Conservation (phyloP, 2,329 filamentous ascomycete genomes). For the Hymenoscyphus occultus region DNA sequence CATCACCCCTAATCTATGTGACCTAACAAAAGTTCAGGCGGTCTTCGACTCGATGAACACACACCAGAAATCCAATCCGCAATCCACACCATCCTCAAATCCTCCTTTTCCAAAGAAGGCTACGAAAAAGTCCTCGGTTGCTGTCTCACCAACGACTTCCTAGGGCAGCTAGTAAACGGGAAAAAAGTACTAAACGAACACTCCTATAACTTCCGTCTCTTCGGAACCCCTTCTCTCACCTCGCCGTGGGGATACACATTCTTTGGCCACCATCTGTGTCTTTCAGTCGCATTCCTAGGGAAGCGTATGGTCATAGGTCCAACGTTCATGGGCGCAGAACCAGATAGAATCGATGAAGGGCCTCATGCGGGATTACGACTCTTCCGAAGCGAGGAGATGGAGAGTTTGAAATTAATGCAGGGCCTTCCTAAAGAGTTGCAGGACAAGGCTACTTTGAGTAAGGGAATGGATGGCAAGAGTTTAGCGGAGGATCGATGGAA, state of each 20-base stretch:
- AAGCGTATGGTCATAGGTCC: conserved; percentile 67
- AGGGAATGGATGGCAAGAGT: conserved; percentile 33
- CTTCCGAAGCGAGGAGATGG: conserved; percentile 29
- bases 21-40: conserved; percentile 18
- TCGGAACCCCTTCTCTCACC: conserved; percentile 28
- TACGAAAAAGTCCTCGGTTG: conserved; percentile 32
- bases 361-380: conserved; percentile 30
- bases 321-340: conserved; percentile 78
- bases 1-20: background rate
- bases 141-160: conserved; percentile 32
- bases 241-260: conserved; percentile 33
- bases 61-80: conserved; percentile 26
- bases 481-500: conserved; percentile 65
- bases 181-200: conserved; percentile 33
- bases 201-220: conserved; percentile 33
- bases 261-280: conserved; percentile 76
- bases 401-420: conserved; percentile 34
- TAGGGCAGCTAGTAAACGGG: conserved; percentile 32
- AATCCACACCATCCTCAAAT: conserved; percentile 30
- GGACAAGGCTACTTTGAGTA: conserved; percentile 35
- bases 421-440: conserved; percentile 29
- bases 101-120: conserved; percentile 27
- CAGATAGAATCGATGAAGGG: conserved; percentile 49
- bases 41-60: conserved; percentile 31
- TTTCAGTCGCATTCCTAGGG: conserved; percentile 66